Base-by-base conservation (phyloP, 2,329 filamentous ascomycete species). In the Arthrinium puccinioides region DNA sequence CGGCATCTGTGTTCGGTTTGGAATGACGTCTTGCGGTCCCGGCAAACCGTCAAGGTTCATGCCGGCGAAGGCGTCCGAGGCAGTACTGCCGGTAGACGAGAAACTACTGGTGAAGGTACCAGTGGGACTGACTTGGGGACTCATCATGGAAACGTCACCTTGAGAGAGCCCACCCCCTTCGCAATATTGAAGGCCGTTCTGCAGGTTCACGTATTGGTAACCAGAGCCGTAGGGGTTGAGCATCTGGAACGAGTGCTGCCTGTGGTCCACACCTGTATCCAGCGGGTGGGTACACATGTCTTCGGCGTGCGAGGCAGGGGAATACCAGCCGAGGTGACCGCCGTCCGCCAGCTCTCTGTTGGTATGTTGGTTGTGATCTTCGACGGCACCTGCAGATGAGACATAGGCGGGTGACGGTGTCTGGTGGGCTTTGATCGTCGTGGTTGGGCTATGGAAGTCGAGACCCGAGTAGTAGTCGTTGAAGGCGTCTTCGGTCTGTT, bases 291-390 rank as follows among this genome's bases (percentile, higher is more conserved):
- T 16, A 21, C 24, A 33, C 31, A 33, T 33, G 31, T n/a, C 20
- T 11, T 21, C 31, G 14, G 31, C 18, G 21, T 24, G 15, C n/a
- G 24, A 26, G 25, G 24, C 18, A 36, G 24, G 18, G n/a, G 18
- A 18, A 25, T 15, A 26, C 33, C 47, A 46, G 40, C 48, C 37
- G 46, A 53, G 46, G 30, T 45, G 47, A 36, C 54, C 51, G 44
- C 45, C 53, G 50, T 44, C 53, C 41, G 41, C 39, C 30, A 37
- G 19, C 29, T 45, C 49, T 54, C 53, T 54, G 46, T 55, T 49
- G 8, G 18, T 20, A 41, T 45, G 48, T 41, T 48, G 53, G 44
- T 39, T 28, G 30, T 53, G 50, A 51, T 51, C 46, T 40, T 49
- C 48, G 40, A 51, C 50, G 44, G 39, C 43, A 47, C 43, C 45